Base-by-base conservation (phyloP, 2,329 filamentous ascomycete species). In the Fusarium proliferatum region DNA sequence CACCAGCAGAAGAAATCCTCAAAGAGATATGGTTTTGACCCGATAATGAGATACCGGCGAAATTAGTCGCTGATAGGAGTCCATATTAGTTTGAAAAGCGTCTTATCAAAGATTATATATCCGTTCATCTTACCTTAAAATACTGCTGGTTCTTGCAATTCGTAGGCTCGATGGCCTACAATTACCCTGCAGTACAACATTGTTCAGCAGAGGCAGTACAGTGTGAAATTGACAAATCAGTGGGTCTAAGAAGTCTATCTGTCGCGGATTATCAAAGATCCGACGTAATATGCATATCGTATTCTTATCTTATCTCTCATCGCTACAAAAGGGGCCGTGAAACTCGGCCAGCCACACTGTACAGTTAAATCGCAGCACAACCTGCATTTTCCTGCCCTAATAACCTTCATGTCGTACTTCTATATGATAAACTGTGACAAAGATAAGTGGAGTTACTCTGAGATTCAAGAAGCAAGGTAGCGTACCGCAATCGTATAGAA, bases 241-340 rank as follows among this genome's bases (percentile, higher is more conserved):
- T 8, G 6, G 5, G 16, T 16, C 4, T 30, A 6, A 11, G 19
- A n/a, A 30, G 45, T 48, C 17, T 0, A 21, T 21, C 26, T 26
- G 9, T 3, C 1, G 12, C 45, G 26, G 45, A 48, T 48, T 28
- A 48, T 28, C 45, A 28, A 28, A 48, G 26, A 7, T 28, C 26
- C 45, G 26, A 19, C 5, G 9, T 9, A 6, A 1, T 3, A 3
- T 13, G 17, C 26, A 28, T 19, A 1, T 3, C 15, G 6, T 7
- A 10, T 4, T 10, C 17, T 28, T 46, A 46, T 46, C 43, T 46
- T 46, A 30, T 30, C 28, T 30, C 28, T 30, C 28, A 30, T 9
- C 28, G 28, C 28, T 30, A 30, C 28, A 30, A 30, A 30, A 9
- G 3, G 28, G 28, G 28, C 28, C 28, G 28, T 30, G 28, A 30